Evolutionary conservation across 2,329 filamentous ascomycete genomes (phyloP).

Genomic region (Fusarium succisae): DNA sequence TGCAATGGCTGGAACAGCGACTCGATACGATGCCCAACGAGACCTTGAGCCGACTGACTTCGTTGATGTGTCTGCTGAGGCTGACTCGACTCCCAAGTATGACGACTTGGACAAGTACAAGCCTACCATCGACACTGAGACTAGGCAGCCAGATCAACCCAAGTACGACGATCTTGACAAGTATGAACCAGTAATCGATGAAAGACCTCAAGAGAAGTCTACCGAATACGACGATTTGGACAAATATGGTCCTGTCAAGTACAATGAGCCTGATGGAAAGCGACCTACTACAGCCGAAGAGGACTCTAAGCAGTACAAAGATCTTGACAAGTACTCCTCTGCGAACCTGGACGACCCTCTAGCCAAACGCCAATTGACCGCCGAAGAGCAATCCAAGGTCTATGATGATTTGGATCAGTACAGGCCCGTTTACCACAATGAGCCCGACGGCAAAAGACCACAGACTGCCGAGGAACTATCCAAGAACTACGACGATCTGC

Average conservation of each 20-base stretch:
- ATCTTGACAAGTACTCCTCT: slow-evolving; percentile 48
- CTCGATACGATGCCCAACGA: slow-evolving; percentile 47
- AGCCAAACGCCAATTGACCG: slow-evolving; percentile 38
- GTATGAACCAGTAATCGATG: slow-evolving; percentile 49
- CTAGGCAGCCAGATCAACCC: slow-evolving; percentile 24
- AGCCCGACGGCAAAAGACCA: slow-evolving; percentile 46
- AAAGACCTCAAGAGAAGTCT: slow-evolving; percentile 39
- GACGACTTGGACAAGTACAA: slow-evolving; percentile 51
- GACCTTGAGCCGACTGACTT: slow-evolving; percentile 48
- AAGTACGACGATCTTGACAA: slow-evolving; percentile 48
- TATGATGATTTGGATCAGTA: slow-evolving; percentile 55
- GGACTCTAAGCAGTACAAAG: slow-evolving; percentile 49
- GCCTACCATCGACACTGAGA: slow-evolving; percentile 43
- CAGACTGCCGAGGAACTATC: slow-evolving; percentile 47
- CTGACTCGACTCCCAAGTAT: slow-evolving; percentile 43
- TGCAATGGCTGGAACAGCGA: slow-evolving; percentile 28
- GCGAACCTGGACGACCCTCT: slow-evolving; percentile 44
- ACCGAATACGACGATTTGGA: slow-evolving; percentile 50
- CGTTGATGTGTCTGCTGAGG: slow-evolving; percentile 27
- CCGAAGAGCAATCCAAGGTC: slow-evolving; percentile 49
- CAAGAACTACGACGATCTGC: slow-evolving; percentile 50
- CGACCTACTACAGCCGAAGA: slow-evolving; percentile 38
- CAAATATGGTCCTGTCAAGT: slow-evolving; percentile 50
- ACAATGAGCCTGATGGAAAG: slow-evolving; percentile 43
- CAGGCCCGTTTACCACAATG: slow-evolving; percentile 46